Base-by-base conservation (phyloP, 495 filamentous ascomycete genomes). In the Aspergillus asperescens region DNA sequence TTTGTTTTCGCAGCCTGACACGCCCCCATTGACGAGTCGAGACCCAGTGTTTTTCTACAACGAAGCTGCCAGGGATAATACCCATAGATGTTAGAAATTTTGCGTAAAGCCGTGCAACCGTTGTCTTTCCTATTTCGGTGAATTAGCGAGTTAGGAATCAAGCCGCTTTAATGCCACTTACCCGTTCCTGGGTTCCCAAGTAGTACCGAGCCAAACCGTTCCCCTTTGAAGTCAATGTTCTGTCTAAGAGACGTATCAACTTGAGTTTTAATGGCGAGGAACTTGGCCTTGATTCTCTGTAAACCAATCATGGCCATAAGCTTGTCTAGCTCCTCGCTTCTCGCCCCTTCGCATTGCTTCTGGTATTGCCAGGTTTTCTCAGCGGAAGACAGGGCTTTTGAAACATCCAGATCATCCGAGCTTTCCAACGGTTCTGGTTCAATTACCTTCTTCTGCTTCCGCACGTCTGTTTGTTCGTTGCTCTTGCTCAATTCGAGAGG, bases 151-250 rank as follows among this genome's bases (percentile, higher is more conserved):
- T n/a, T 4, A 5, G 4, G 5, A 20, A 4, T 7, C 0, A 28
- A 18, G 25, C 0, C 15, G 22, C 5, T 18, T 12, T 29, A 24
- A 50, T n/a, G n/a, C n/a, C n/a, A 5, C 25, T 42, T 50, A 82
- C 87, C 88, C 46, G 86, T 91, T 7, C 88, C 88, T 0, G 89
- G 89, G 65, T 92, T 94, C 1, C 89, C 88, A 0, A 89, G 73
- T 10, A 94, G 71, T 0, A 77, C 77, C 1, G 77, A 72, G 15
- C 83, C 79, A 52, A 86, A 84, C 12, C 88, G 69, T 50, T 89
- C 82, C 0, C 66, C 58, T 22, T 71, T 75, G 4, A 88, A 60
- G 41, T 82, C 73, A 0, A 74, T 63, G 1, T 67, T 67, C 51
- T 91, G 89, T 0, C 81, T 70, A 0, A 82, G 27, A 0, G 71